Percentiles rank a stretch among this genome's conserved stretches.
Conservation (phyloP, 495 filamentous ascomycete genomes). For the Lasiosphaeris hirsuta region DNA sequence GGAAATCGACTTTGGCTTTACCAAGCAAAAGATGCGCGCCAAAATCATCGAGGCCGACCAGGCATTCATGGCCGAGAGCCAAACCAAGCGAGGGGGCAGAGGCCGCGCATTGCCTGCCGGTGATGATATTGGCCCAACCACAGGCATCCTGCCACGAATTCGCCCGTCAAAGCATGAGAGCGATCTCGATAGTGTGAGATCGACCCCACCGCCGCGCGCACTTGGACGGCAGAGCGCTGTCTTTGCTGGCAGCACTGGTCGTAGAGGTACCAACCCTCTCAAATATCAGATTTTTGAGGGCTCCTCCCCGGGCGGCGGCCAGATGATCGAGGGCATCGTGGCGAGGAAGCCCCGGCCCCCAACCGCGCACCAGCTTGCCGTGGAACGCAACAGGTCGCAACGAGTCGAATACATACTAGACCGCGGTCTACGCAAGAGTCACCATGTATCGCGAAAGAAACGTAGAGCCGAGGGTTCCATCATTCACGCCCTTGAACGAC, state of each 20-base stretch:
- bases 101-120: conserved; percentile 28
- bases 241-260: conserved; percentile 33
- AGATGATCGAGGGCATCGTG: conserved; percentile 40
- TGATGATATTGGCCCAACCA: conserved; percentile 63
- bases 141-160: conserved; percentile 48
- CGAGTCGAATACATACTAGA: conserved; percentile 84
- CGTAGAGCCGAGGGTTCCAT: conserved; percentile 61
- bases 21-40: conserved; percentile 80
- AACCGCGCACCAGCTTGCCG: conserved; percentile 89
- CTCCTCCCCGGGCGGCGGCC: conserved; percentile 46
- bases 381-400: conserved; percentile 83
- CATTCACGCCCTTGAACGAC: conserved; percentile 65
- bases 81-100: conserved; percentile 40
- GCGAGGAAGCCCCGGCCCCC: conserved; percentile 65
- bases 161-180: conserved; percentile 56
- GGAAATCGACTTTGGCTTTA: conserved; percentile 80
- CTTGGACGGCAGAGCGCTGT: conserved; percentile 38
- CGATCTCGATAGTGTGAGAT: conserved; percentile 55
- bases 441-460: conserved; percentile 57
- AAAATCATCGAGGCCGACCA: conserved; percentile 60
- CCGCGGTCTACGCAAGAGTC: conserved; percentile 62
- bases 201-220: conserved; percentile 53
- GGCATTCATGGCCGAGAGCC: conserved; percentile 46
- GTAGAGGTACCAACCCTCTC: conserved; percentile 45
- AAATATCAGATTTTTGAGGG: conserved; percentile 51